A percentile compares a stretch with the other conserved stretches of the same genome.
Evolutionary conservation across 2,329 filamentous ascomycete genomes (phyloP).

Genomic region (Knufia fluminis): DNA sequence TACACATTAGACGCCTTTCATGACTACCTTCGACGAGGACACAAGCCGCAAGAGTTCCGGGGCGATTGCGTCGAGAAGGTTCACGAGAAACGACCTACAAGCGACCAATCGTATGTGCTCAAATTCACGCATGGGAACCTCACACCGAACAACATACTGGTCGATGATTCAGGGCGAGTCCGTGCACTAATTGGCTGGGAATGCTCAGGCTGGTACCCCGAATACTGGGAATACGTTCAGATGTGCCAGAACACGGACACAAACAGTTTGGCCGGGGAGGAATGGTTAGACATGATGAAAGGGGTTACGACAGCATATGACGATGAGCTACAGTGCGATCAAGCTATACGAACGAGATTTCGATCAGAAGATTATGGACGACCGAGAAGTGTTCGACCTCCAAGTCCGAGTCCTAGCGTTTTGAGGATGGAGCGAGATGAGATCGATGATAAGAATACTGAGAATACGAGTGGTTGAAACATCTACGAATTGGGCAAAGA

Average conservation of each 20-base stretch:
- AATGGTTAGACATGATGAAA: conserved; percentile 21
- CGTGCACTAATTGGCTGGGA: conserved; percentile 26
- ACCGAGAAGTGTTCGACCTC: conserved; percentile 18
- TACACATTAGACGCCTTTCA: conserved; percentile 21
- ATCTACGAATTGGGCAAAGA: background rate
- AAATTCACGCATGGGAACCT: conserved; percentile 27
- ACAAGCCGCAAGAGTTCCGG: conserved; percentile 16
- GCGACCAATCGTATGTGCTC: conserved; percentile 19
- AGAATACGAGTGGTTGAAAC: conserved; percentile 19
- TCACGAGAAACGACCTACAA: conserved; percentile 12
- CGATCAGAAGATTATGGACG: conserved; percentile 18
- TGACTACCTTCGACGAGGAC: conserved; percentile 20
- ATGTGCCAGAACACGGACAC: conserved; percentile 20
- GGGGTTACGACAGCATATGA: conserved; percentile 19
- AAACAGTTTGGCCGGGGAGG: conserved; percentile 12
- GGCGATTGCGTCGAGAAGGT: conserved; percentile 18
- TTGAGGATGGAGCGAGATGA: conserved; percentile 15
- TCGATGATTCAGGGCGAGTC: conserved; percentile 22
- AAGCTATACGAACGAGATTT: conserved; percentile 17
- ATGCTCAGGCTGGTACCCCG: conserved; percentile 25
- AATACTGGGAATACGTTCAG: conserved; percentile 27
- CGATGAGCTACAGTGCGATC: conserved; percentile 19
- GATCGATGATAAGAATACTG: conserved; percentile 21
- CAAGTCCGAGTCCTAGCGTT: conserved; percentile 17
- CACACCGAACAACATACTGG: conserved; percentile 25